Percentiles rank a stretch among this genome's conserved stretches.
phyloP scores from a whole-genome alignment of 331 rosid genomes.

The Telfairia occidentalis region DNA sequence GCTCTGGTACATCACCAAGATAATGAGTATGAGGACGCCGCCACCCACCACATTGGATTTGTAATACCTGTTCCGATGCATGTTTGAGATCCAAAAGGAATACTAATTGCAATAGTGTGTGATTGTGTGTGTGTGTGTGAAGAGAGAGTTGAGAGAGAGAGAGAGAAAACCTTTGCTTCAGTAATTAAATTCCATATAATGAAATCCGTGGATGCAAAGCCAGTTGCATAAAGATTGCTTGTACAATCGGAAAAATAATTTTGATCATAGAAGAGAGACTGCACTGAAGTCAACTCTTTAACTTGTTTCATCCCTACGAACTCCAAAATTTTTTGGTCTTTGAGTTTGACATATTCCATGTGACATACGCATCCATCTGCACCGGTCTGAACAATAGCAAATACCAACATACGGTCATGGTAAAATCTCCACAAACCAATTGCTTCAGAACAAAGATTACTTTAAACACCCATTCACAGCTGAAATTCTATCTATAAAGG shows the following conservation, averaged over 20 bases:
- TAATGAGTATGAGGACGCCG: conserved; percentile 84
- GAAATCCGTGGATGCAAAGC: conserved; percentile 90
- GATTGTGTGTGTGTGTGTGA: conserved; percentile 1
- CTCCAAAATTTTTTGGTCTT: conserved; percentile 46
- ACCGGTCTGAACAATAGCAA: conserved; percentile 66
- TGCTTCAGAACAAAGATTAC: conserved; percentile 1
- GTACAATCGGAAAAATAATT: conserved; percentile 26
- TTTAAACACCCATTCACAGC: neutral
- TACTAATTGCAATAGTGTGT: neutral
- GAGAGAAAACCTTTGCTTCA: conserved; percentile 56
- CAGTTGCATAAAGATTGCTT: conserved; percentile 55
- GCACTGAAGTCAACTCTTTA: conserved; percentile 71
- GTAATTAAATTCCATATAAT: conserved; percentile 64
- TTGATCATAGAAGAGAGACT: conserved; percentile 34
- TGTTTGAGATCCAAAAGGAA: conserved; percentile 14
- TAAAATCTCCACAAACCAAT: neutral
- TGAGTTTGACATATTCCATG: conserved; percentile 47
- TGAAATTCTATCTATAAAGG: neutral
- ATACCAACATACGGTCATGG: neutral
- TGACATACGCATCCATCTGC: conserved; percentile 93
- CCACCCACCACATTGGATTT: conserved; percentile 95
- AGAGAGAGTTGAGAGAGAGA: conserved; percentile 15
- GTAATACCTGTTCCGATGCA: conserved; percentile 47
- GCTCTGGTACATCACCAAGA: conserved; percentile 81
- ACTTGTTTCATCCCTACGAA: conserved; percentile 92